These are phyloP conservation scores for Candida yuanshanica DNA, from an alignment of 805 yeast species.

Conservation along the genomic window DNA sequence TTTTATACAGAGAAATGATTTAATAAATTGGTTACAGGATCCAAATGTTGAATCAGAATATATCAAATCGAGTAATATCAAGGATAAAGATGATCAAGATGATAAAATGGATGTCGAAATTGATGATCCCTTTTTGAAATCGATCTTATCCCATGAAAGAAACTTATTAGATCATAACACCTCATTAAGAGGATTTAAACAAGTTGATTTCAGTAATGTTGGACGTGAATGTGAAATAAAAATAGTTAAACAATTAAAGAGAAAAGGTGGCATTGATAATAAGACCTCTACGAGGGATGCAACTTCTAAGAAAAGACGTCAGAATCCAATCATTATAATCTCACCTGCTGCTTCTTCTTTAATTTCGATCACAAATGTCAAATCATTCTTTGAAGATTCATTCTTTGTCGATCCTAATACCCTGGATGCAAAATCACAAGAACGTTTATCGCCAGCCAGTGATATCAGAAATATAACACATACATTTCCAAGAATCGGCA, in stretches of 20 bases:
- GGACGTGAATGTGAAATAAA: constrained; percentile 60
- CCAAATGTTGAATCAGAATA: constrained; percentile 54
- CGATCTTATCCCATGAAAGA: constrained; percentile 35
- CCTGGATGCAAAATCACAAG: constrained; percentile 27
- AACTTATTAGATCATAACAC: constrained; percentile 54
- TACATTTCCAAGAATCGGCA: constrained; percentile 50
- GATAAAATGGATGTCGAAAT: constrained; percentile 3
- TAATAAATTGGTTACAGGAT: constrained; percentile 77
- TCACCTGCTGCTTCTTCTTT: constrained; percentile 79
- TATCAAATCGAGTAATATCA: constrained; percentile 26
- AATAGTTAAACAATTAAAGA: constrained; percentile 35
- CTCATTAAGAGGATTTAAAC: constrained; percentile 59
- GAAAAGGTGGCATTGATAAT: constrained; percentile 13
- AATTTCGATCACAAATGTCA: constrained; percentile 57
- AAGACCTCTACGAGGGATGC: constrained; percentile 10
- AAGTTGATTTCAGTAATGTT: constrained; percentile 61
- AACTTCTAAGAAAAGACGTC: constrained; percentile 20
- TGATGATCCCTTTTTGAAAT: constrained; percentile 31
- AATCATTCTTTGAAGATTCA: constrained; percentile 70
- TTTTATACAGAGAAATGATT: constrained; percentile 80
- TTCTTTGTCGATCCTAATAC: constrained; percentile 49
- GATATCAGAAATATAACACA: constrained; percentile 47
- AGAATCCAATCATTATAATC: constrained; percentile 67
- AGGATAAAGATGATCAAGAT: constrained; percentile 2
- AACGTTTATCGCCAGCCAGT: constrained; percentile 26